phyloP scores from a whole-genome alignment of 208 protist species.

The Trichomonas tenax region DNA sequence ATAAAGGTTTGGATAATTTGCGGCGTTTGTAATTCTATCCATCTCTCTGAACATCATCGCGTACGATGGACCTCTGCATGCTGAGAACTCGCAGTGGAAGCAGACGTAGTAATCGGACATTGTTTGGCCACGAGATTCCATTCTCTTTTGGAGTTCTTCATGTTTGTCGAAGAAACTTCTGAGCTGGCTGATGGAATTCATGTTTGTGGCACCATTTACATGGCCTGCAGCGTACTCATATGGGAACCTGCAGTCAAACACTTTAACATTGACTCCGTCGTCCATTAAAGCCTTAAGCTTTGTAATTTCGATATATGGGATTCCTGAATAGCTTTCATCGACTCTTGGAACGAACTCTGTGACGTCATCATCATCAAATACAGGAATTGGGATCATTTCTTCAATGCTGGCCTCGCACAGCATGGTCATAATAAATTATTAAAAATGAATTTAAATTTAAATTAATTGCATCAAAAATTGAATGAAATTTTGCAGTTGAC shows the following conservation, averaged over 20 bases:
- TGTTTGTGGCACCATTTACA: not conserved
- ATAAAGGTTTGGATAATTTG: not conserved
- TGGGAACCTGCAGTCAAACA: not conserved
- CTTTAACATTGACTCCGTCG: not conserved
- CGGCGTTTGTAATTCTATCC: not conserved
- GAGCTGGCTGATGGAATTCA: not conserved
- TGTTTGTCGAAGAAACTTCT: not conserved
- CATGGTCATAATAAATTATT: no score
- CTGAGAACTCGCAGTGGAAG: constrained; percentile 4
- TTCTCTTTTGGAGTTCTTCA: not conserved
- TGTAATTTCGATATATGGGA: not conserved
- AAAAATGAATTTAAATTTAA: no score
- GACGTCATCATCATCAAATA: no score
- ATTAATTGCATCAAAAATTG: no score
- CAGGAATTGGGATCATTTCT: no score
- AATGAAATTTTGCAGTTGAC: no score
- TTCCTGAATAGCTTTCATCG: not conserved
- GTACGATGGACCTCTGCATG: not conserved
- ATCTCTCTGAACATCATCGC: not conserved
- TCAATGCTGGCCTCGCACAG: no score
- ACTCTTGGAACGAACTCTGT: no score
- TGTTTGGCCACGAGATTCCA: not conserved
- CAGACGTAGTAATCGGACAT: not conserved
- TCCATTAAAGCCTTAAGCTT: not conserved
- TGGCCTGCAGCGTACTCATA: not conserved